Percentiles rank a stretch among this genome's conserved stretches.
Evolutionary conservation across 306 rosid genomes (phyloP).

Genomic region (Quercus parvula): DNA sequence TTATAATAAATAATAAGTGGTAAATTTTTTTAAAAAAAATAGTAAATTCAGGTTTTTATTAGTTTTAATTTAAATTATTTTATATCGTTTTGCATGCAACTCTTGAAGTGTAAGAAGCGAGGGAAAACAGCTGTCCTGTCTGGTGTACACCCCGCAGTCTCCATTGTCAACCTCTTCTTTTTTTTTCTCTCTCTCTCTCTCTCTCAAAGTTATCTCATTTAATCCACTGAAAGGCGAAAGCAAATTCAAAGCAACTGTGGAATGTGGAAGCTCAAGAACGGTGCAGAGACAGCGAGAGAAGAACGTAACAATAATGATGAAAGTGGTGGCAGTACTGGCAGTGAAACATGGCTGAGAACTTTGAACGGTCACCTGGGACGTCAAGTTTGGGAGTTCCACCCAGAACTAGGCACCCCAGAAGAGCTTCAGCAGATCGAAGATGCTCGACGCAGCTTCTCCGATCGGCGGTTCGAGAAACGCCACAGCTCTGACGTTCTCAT

Average conservation of each 20-base stretch:
- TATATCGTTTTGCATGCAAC: too few relatives aligned
- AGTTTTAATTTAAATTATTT: too few relatives aligned
- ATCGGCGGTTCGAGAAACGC: conserved; percentile 47
- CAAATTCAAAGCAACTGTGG: neutral
- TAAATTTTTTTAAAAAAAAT: too few relatives aligned
- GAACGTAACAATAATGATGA: neutral
- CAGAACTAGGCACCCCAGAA: conserved; percentile 42
- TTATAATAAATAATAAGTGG: too few relatives aligned
- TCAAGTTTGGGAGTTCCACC: conserved; percentile 84
- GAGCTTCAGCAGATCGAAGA: conserved; percentile 43
- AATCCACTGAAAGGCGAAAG: neutral
- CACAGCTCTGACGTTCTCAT: conserved; percentile 81
- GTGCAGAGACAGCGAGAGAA: neutral
- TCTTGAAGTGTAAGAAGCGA: too few relatives aligned
- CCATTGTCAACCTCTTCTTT: too few relatives aligned
- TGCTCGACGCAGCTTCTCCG: conserved; percentile 41
- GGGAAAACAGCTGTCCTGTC: too few relatives aligned
- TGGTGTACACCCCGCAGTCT: too few relatives aligned
- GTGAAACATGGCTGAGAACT: conserved; percentile 70
- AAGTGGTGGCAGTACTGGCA: conserved; percentile 45
- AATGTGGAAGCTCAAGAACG: conserved; percentile 90
- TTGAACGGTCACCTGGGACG: conserved; percentile 66
- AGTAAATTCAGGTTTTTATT: too few relatives aligned
- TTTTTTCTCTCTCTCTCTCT: too few relatives aligned
- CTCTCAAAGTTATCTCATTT: neutral